Evolutionary conservation across 495 filamentous ascomycete genomes (phyloP).

Genomic region (Tuber aestivum): DNA sequence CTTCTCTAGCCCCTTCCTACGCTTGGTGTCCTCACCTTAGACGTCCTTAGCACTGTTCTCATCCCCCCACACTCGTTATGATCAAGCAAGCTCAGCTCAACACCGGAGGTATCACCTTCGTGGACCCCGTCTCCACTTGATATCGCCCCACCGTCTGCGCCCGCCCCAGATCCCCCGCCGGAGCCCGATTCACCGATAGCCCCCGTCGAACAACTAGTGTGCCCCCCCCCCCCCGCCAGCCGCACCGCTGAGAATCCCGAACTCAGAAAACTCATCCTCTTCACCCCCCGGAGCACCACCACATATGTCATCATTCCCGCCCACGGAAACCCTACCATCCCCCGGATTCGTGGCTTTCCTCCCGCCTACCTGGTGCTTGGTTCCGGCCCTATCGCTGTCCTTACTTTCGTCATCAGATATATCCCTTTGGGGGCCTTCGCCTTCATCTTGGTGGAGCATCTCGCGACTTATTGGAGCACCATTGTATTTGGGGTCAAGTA

Average conservation of each 20-base stretch:
- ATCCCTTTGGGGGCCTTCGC: slow-evolving; percentile 27
- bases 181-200: background rate
- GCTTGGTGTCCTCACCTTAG: slow-evolving; percentile 19
- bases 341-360: slow-evolving; percentile 16
- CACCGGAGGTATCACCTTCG: slow-evolving; percentile 42
- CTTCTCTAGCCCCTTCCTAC: slow-evolving; percentile 56
- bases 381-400: slow-evolving; percentile 38
- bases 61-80: slow-evolving; percentile 12
- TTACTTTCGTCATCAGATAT: slow-evolving; percentile 11
- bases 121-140: slow-evolving; percentile 34
- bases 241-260: slow-evolving; percentile 51
- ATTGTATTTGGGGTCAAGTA: slow-evolving; percentile 74
- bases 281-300: slow-evolving; percentile 59
- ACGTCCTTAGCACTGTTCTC: background rate
- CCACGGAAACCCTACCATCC: background rate
- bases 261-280: slow-evolving; percentile 53
- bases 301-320: slow-evolving; percentile 55
- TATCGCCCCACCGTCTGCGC: background rate
- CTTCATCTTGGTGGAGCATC: slow-evolving; percentile 50
- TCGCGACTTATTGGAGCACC: slow-evolving; percentile 70
- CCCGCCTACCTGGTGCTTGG: slow-evolving; percentile 26
- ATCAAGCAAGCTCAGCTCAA: slow-evolving; percentile 20
- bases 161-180: slow-evolving; percentile 10
- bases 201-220: background rate
- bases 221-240: slow-evolving; percentile 34